phyloP scores from a whole-genome alignment of 208 protist genomes.

The Trypanosoma lewisi region DNA sequence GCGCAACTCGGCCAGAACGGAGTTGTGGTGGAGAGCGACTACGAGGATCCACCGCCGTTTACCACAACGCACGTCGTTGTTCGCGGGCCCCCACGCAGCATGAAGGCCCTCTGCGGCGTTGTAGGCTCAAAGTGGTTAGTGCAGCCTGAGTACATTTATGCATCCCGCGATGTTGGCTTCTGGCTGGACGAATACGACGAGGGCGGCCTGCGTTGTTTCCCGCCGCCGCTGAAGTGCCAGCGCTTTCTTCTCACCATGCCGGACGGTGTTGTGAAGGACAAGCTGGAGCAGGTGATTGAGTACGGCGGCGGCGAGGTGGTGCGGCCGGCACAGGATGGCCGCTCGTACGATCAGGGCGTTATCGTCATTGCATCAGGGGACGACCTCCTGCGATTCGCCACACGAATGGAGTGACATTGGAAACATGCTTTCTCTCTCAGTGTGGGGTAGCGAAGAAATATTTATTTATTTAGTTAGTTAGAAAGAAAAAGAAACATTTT shows the following conservation, averaged over 20 bases:
- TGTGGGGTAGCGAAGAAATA: no score
- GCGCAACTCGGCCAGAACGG: conserved; percentile 45
- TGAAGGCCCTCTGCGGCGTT: conserved; percentile 81
- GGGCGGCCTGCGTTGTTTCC: conserved; percentile 66
- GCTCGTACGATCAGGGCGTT: conserved; percentile 40
- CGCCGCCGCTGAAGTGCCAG: conserved; percentile 65
- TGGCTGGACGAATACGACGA: conserved; percentile 81
- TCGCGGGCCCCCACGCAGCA: conserved; percentile 71
- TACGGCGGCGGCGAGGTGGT: conserved; percentile 81
- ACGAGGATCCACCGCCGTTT: conserved; percentile 59
- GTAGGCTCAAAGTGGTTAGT: conserved; percentile 79
- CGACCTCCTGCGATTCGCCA: conserved; percentile 75
- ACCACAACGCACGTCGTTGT: conserved; percentile 74
- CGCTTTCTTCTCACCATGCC: conserved; percentile 69
- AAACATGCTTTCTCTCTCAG: no score
- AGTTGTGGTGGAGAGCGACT: conserved; percentile 42
- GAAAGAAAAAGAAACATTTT: no score
- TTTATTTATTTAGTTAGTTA: no score
- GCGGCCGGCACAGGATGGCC: conserved; percentile 6
- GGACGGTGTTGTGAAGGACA: conserved; percentile 47
- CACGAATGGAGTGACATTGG: conserved; percentile 32
- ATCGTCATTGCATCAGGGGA: conserved; percentile 73
- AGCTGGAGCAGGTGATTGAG: conserved; percentile 74
- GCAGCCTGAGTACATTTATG: conserved; percentile 69
- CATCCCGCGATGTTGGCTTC: conserved; percentile 60